A percentile compares a stretch with the other conserved stretches of the same genome.
phyloP scores from a whole-genome alignment of 2,329 filamentous ascomycete genomes.

The Cytospora mali region DNA sequence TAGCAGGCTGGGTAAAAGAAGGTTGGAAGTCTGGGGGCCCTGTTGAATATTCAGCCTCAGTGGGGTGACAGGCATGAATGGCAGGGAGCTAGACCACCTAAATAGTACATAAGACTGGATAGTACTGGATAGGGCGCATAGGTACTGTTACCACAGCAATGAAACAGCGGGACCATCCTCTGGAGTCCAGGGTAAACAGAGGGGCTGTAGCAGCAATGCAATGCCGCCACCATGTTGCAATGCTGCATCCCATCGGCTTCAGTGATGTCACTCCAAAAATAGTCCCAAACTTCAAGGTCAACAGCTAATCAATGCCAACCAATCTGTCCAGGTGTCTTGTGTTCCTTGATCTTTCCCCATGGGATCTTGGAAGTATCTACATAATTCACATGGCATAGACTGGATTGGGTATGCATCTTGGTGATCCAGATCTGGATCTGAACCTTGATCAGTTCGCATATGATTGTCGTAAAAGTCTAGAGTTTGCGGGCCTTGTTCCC shows the following conservation, averaged over 20 bases:
- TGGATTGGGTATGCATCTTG: not conserved
- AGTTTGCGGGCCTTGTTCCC: not conserved
- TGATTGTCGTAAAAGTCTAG: not conserved
- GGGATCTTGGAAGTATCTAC: not conserved
- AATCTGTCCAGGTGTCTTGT: no score
- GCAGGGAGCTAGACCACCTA: slow-evolving; percentile 1
- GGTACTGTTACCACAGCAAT: not conserved
- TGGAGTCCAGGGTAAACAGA: not conserved
- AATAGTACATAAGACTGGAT: no score
- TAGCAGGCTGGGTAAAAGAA: not conserved
- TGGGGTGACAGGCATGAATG: slow-evolving; percentile 7
- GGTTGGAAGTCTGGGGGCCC: slow-evolving; percentile 9
- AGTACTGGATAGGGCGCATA: no score
- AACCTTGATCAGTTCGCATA: not conserved
- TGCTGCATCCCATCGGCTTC: slow-evolving; percentile 1
- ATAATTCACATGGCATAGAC: not conserved
- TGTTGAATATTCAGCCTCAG: slow-evolving; percentile 20
- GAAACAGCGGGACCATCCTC: not conserved
- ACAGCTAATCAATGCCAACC: no score
- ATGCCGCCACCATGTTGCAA: not conserved
- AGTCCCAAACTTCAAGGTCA: slow-evolving; percentile 13
- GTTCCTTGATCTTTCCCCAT: slow-evolving; percentile 14
- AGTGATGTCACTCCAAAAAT: slow-evolving; percentile 15
- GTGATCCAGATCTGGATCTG: not conserved
- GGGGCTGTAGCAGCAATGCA: not conserved